Base-by-base conservation (phyloP, 441 rosid species). In the Adansonia madagascariensis region DNA sequence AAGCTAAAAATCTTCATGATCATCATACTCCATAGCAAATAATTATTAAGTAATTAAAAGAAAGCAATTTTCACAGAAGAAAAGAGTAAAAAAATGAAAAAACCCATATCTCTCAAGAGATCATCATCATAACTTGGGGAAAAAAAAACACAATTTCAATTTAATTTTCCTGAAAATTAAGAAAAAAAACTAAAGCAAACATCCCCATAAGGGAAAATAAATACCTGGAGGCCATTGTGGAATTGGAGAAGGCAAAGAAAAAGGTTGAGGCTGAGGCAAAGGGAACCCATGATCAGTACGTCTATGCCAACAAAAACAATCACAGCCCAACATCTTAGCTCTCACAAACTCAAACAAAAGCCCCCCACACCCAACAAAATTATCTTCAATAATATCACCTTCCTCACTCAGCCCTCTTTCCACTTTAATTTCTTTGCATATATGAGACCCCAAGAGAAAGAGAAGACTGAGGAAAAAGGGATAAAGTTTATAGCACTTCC, bases 221-320 rank as follows among this genome's bases (percentile, higher is more conserved):
- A 24, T 80, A 91, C 95, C 95, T 86, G 68, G 80, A 63, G 92
- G 93, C 93, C 93, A 91, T 56, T 78, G 24, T 68, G 95, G 95
- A 65, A 91, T 80, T 18, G 91, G 85, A 20, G 90, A 81, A 63
- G 93, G 95, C 80, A 91, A 82, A 49, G 89, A 86, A 81, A 86
- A 89, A 55, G 75, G 63, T 6, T 71, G 62, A 71, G 89, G 85
- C 78, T 83, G 84, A 8, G 80, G 64, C 64, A 56, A 70, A 60
- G 63, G 49, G 18, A 77, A 71, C 22, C 82, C 86, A n/a, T 77
- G 39, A 75, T 46, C 35, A 71, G 65, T 78, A 5, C 39, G 63
- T 83, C 77, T 78, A 74, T 78, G 85, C 97, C 96, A 89, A 82
- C 82, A 82, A 66, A 88, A 82, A 80, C 95, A 93, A 77, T 90